A percentile compares a stretch with the other conserved stretches of the same genome.
Conservation (phyloP, 2,329 filamentous ascomycete species). For the Cryphonectria parasitica region DNA sequence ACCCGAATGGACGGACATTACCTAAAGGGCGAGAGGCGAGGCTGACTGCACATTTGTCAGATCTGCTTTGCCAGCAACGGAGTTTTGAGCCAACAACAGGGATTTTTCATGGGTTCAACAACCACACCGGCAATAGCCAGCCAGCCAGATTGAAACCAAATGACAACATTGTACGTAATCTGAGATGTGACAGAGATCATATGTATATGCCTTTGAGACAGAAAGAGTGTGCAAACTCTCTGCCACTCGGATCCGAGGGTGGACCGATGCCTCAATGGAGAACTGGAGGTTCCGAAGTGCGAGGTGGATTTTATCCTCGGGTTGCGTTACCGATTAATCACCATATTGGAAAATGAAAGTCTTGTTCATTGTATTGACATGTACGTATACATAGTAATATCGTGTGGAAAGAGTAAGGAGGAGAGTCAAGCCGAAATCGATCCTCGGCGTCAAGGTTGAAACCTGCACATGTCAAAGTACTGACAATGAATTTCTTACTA, state of each 20-base stretch:
- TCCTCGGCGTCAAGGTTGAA: too few relatives aligned
- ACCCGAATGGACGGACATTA: background rate
- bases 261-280: background rate
- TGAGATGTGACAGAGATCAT: too few relatives aligned
- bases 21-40: background rate
- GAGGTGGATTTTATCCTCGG: background rate
- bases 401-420: too few relatives aligned
- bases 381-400: too few relatives aligned
- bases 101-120: background rate
- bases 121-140: background rate
- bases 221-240: background rate
- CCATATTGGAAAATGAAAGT: too few relatives aligned
- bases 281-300: background rate
- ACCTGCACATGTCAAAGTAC: too few relatives aligned
- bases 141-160: background rate
- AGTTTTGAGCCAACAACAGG: background rate
- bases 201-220: background rate
- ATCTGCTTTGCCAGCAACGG: background rate
- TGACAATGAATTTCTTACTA: too few relatives aligned
- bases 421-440: too few relatives aligned
- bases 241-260: background rate
- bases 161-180: background rate
- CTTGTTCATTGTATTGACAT: too few relatives aligned
- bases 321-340: background rate
- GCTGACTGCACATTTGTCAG: conserved; percentile 2